Conservation (phyloP, 2,329 filamentous ascomycete genomes). For the Aspergillus novoparasiticus region DNA sequence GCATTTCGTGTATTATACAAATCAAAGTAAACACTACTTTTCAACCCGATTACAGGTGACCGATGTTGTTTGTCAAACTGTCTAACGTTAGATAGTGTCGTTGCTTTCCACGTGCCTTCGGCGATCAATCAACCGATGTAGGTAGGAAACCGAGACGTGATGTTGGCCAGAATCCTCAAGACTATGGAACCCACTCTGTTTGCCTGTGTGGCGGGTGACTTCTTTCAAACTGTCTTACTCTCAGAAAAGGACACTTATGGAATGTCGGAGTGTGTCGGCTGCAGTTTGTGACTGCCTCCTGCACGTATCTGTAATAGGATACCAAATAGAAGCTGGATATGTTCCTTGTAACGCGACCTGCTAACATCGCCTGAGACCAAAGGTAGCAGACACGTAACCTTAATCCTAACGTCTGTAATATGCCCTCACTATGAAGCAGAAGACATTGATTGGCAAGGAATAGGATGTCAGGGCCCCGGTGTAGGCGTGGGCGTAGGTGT, state of each 20-base stretch:
- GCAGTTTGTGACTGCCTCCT: constrained; percentile 5
- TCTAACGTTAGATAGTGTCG: background rate
- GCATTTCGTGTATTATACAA: background rate
- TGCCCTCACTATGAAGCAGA: background rate
- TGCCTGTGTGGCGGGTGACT: background rate
- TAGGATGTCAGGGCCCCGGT: constrained; percentile 31
- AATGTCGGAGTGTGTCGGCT: background rate
- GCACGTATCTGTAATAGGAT: constrained; percentile 13
- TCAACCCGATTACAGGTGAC: background rate
- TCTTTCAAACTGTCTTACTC: background rate
- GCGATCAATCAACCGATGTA: background rate
- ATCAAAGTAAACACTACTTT: background rate
- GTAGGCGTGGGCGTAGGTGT: constrained; percentile 61
- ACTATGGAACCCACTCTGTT: background rate
- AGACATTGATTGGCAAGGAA: background rate
- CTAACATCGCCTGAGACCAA: background rate
- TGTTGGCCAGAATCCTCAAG: background rate
- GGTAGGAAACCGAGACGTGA: background rate
- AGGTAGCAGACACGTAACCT: background rate
- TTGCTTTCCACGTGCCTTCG: background rate
- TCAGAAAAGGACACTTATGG: background rate
- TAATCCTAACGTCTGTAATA: background rate
- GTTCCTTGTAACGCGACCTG: background rate
- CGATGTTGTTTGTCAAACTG: background rate
- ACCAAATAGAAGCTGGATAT: constrained; percentile 11